phyloP scores from a whole-genome alignment of 495 filamentous ascomycete species.

The Aspergillus affinis region DNA sequence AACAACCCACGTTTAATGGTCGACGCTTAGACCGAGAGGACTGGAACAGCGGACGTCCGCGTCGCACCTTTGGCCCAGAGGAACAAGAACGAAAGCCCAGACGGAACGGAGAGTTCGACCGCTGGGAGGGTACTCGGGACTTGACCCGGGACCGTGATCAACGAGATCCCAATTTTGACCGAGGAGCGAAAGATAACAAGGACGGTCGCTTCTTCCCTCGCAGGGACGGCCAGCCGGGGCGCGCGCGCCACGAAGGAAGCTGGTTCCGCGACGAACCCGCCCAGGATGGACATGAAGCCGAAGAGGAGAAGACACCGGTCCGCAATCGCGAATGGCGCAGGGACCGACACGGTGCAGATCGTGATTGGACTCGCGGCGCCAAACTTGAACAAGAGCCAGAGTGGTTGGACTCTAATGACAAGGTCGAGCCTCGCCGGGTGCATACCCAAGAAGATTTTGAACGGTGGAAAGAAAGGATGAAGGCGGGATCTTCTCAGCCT shows the following conservation, averaged over 20 bases:
- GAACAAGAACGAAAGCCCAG: constrained; percentile 52
- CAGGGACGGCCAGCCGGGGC: constrained; percentile 44
- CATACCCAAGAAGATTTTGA: constrained; percentile 92
- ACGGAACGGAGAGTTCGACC: constrained; percentile 67
- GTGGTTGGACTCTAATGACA: constrained; percentile 78
- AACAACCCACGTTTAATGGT: constrained; percentile 35
- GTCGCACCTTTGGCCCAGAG: constrained; percentile 52
- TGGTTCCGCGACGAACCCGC: constrained; percentile 56
- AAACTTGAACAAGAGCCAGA: constrained; percentile 77
- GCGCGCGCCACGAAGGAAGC: constrained; percentile 53
- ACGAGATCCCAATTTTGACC: constrained; percentile 50
- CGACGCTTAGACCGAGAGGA: constrained; percentile 56
- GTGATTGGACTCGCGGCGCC: constrained; percentile 56
- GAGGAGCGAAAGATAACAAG: constrained; percentile 36
- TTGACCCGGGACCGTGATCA: constrained; percentile 48
- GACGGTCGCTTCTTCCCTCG: constrained; percentile 49
- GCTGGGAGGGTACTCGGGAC: constrained; percentile 40
- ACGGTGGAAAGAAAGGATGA: constrained; percentile 93
- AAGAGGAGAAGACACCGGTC: constrained; percentile 51
- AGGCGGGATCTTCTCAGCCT: constrained; percentile 51
- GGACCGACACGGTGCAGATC: constrained; percentile 58
- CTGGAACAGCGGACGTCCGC: constrained; percentile 57
- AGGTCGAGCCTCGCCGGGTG: constrained; percentile 61
- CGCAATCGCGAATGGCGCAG: constrained; percentile 67
- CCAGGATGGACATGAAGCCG: constrained; percentile 56